A percentile compares a stretch with the other conserved stretches of the same genome.
These are phyloP conservation scores for Ophiostoma ulmi DNA, from an alignment of 2,329 filamentous ascomycete genomes.

Conservation along the genomic window DNA sequence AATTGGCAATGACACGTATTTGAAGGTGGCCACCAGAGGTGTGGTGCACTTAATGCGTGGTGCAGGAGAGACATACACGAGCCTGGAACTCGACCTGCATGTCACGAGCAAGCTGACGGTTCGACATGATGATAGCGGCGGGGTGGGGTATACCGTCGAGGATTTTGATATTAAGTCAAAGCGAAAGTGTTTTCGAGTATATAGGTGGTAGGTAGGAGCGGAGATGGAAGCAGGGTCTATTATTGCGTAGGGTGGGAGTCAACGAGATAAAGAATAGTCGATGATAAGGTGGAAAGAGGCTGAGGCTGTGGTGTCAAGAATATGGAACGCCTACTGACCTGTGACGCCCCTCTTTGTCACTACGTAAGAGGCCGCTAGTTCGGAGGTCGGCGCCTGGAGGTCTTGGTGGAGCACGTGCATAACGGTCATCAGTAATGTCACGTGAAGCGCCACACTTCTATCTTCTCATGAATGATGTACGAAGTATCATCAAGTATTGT, in stretches of 20 bases:
- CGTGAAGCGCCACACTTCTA: not conserved
- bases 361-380: slow-evolving; percentile 11
- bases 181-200: not conserved
- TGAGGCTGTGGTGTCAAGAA: not conserved
- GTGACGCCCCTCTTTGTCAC: slow-evolving; percentile 13
- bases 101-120: slow-evolving; percentile 54
- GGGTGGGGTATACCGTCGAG: not conserved
- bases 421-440: not conserved
- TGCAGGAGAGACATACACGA: slow-evolving; percentile 38
- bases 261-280: not conserved
- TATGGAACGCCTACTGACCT: slow-evolving; percentile 3
- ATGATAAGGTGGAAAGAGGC: not conserved
- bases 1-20: not conserved
- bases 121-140: slow-evolving; percentile 46
- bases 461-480: no score
- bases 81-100: slow-evolving; percentile 61
- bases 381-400: not conserved
- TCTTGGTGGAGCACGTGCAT: not conserved
- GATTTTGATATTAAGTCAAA: not conserved
- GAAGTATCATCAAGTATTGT: no score
- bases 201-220: not conserved
- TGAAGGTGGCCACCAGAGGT: not conserved
- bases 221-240: not conserved
- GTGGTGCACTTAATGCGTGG: not conserved
- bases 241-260: not conserved